phyloP scores from a whole-genome alignment of 192 early-diverging fungal genomes.

The Umbelopsis ramanniana region DNA sequence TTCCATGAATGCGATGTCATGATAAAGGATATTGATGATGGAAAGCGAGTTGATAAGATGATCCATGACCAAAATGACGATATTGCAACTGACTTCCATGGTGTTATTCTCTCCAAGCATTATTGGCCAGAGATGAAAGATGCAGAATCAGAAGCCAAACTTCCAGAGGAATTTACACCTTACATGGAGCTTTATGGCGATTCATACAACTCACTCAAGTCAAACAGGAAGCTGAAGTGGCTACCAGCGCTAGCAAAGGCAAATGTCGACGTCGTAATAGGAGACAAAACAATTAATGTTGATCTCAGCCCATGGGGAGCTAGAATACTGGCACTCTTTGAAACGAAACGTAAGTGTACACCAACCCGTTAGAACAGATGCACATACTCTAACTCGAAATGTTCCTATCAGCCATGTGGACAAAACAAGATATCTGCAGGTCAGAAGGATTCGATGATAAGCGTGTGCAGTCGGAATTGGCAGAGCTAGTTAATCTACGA shows the following conservation, averaged over 20 bases:
- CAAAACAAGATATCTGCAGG: conserved; percentile 13
- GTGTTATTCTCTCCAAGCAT: neutral
- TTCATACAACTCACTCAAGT: conserved; percentile 54
- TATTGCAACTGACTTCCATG: conserved; percentile 11
- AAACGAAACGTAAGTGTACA: neutral
- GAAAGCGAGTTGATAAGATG: conserved; percentile 62
- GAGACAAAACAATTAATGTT: conserved; percentile 35
- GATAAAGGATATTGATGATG: conserved; percentile 80
- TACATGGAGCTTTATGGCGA: conserved; percentile 46
- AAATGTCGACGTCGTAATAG: conserved; percentile 57
- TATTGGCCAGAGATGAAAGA: neutral
- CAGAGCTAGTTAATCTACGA: neutral
- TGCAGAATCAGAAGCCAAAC: neutral
- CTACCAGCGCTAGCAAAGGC: conserved; percentile 57
- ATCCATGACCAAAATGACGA: conserved; percentile 38
- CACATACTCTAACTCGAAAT: neutral
- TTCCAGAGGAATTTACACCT: neutral
- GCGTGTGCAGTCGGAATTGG: neutral
- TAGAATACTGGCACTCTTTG: conserved; percentile 4
- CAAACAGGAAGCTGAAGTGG: conserved; percentile 64
- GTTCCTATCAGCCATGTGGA: neutral
- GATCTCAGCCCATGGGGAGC: conserved; percentile 12
- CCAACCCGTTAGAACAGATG: neutral
- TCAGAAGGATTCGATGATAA: conserved; percentile 14
- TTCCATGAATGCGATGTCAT: conserved; percentile 78